Evolutionary conservation across 768 basidiomycete genomes (phyloP).

Genomic region (Suillus bovinus): DNA sequence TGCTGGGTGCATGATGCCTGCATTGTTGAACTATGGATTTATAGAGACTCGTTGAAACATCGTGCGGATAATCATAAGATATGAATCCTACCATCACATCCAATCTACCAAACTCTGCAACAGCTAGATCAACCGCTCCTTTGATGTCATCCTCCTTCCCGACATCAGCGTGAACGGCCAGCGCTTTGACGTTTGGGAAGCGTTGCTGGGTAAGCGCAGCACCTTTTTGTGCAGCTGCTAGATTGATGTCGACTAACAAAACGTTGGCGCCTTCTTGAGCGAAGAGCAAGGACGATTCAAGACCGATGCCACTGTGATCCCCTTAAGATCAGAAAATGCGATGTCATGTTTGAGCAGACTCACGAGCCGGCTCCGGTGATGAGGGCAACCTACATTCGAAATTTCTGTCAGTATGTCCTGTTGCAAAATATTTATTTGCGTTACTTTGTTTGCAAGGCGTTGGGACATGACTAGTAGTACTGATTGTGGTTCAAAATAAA

Average conservation of each 20-base stretch:
- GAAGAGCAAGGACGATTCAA: constrained; percentile 94
- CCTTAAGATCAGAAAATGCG: constrained; percentile 20
- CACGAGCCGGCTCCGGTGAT: constrained; percentile 90
- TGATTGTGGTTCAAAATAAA: constrained; percentile 11
- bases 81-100: constrained; percentile 78
- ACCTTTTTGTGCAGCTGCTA: constrained; percentile 67
- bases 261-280: constrained; percentile 94
- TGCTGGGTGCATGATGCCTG: constrained; percentile 95
- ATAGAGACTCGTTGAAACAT: constrained; percentile 5
- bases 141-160: constrained; percentile 87
- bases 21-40: constrained; percentile 82
- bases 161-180: constrained; percentile 82
- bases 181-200: constrained; percentile 67
- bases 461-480: constrained; percentile 48
- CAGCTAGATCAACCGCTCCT: constrained; percentile 74
- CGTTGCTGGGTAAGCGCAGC: constrained; percentile 61
- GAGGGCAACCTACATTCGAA: constrained; percentile 57
- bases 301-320: constrained; percentile 81
- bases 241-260: constrained; percentile 85
- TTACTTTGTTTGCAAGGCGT: constrained; percentile 67
- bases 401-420: constrained; percentile 13
- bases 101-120: constrained; percentile 86
- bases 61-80: background rate
- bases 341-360: constrained; percentile 34
- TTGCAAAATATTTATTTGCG: constrained; percentile 7